Percentiles rank a stretch among this genome's conserved stretches.
These are phyloP conservation scores for Zopfochytrium polystomum DNA, from an alignment of 371 early-diverging fungal species.

Conservation along the genomic window DNA sequence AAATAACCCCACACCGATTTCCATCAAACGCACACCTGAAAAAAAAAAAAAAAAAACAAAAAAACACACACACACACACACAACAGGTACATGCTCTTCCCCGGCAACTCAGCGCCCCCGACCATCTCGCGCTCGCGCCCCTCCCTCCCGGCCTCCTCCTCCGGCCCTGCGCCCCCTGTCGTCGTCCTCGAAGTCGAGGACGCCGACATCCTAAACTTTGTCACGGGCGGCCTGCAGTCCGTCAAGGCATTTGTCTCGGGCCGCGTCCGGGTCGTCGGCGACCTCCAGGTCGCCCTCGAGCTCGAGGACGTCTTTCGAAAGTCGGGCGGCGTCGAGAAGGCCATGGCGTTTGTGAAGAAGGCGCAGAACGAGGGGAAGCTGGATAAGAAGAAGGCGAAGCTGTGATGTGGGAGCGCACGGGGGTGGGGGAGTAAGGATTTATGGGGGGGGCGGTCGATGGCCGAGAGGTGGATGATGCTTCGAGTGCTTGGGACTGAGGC, in stretches of 20 bases:
- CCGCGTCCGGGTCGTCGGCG: constrained; percentile 35
- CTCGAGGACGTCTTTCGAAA: constrained; percentile 37
- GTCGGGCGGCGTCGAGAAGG: constrained; percentile 39
- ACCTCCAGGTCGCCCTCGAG: constrained; percentile 31
- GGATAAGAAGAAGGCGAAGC: not conserved
- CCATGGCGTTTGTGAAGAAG: constrained; percentile 25
- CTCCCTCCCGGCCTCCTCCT: constrained; percentile 13
- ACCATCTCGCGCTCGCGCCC: constrained; percentile 29
- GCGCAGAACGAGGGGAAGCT: constrained; percentile 10
- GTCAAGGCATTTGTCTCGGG: constrained; percentile 27
- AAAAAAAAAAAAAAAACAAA: no score
- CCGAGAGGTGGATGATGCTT: no score
- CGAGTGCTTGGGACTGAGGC: no score
- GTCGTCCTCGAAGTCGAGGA: constrained; percentile 36
- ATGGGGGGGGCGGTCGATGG: no score
- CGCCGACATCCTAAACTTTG: constrained; percentile 36
- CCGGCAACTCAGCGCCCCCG: constrained; percentile 24
- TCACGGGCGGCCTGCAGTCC: constrained; percentile 36
- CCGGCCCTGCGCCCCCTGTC: constrained; percentile 30
- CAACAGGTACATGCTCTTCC: constrained; percentile 35
- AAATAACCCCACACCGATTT: no score
- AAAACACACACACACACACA: not conserved
- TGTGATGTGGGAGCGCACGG: not conserved
- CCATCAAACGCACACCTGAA: no score
- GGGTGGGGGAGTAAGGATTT: not conserved